Evolutionary conservation across 2,329 filamentous ascomycete genomes (phyloP).

Genomic region (Furcasterigmium furcatum): DNA sequence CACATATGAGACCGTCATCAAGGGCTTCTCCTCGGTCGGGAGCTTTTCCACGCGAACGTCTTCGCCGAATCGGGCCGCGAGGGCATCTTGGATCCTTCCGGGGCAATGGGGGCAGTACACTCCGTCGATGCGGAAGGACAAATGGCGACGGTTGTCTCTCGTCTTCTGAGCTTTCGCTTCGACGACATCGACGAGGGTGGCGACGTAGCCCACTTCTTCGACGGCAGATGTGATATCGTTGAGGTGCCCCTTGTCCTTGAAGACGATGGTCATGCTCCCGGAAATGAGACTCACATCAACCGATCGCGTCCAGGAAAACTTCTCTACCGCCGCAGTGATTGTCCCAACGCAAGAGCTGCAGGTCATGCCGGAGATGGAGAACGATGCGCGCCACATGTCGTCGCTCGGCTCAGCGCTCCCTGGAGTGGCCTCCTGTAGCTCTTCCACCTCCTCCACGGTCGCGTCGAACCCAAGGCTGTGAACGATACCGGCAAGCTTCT

Average conservation of each 20-base stretch:
- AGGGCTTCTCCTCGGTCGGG: constrained; percentile 60
- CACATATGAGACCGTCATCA: constrained; percentile 67
- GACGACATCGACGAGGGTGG: too few relatives aligned
- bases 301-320: constrained; percentile 49
- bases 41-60: constrained; percentile 50
- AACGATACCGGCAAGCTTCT: too few relatives aligned
- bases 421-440: too few relatives aligned
- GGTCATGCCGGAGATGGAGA: constrained; percentile 71
- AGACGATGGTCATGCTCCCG: constrained; percentile 55
- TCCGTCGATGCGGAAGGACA: too few relatives aligned
- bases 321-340: constrained; percentile 57
- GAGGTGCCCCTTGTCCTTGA: constrained; percentile 48
- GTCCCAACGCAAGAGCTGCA: constrained; percentile 66
- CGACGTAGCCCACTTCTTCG: too few relatives aligned
- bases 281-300: constrained; percentile 54
- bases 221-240: too few relatives aligned
- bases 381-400: constrained; percentile 48
- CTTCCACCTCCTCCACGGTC: too few relatives aligned
- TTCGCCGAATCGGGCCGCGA: constrained; percentile 48
- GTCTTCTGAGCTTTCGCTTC: too few relatives aligned
- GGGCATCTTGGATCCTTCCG: constrained; percentile 47
- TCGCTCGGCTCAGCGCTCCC: too few relatives aligned
- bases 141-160: too few relatives aligned
- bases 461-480: too few relatives aligned
- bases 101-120: too few relatives aligned